Evolutionary conservation across 2,329 filamentous ascomycete species (phyloP), one percentile per base, ranked within the genome.

Genomic region (Fusarium sp.): DNA sequence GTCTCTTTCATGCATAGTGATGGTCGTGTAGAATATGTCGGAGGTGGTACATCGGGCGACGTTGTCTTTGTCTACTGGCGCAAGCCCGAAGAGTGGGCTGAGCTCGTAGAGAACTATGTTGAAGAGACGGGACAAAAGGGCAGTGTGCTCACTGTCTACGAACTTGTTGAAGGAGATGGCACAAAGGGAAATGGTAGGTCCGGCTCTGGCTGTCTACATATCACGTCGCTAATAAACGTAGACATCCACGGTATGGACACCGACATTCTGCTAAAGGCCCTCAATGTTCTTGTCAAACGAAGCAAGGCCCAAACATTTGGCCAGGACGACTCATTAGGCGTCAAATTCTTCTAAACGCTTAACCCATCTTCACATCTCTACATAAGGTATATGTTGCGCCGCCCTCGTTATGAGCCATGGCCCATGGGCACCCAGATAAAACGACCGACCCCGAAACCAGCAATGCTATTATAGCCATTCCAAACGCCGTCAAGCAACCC

Each of bases 231-330:
- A 31, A 75, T 31, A 11, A 21, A 15, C 11, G 26, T 42, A 92
- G 94, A 97, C 72, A 93, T 97, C 75, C 89, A 94, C 79, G 93
- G 92, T n/a, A 92, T 99, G 84, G 94, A 98, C 77, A 84, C 86
- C 45, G 93, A 94, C 24, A 80, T 97, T 65, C 85, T 99, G 75
- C 87, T 92, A 71, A 94, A 91, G 79, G 91, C 93, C 38, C 84
- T 99, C 49, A 87, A 88, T 63, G 85, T 96, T 50, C 85, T 98
- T 49, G 94, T 97, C 36, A 97, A 97, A 85, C 88, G 91, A 67
- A 94, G 94, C 72, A 97, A 92, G 81, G 95, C 94, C 15, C 95
- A 98, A 80, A 89, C 98, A 26, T 98, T 99, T 82, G 95, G 95
- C 34, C 88, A 89, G 55, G 94, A 95, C 75, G 94, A 95, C 77